Evolutionary conservation across 2,329 filamentous ascomycete genomes (phyloP), one percentile per base, ranked within the genome.

Genomic region (Alternaria sp.): DNA sequence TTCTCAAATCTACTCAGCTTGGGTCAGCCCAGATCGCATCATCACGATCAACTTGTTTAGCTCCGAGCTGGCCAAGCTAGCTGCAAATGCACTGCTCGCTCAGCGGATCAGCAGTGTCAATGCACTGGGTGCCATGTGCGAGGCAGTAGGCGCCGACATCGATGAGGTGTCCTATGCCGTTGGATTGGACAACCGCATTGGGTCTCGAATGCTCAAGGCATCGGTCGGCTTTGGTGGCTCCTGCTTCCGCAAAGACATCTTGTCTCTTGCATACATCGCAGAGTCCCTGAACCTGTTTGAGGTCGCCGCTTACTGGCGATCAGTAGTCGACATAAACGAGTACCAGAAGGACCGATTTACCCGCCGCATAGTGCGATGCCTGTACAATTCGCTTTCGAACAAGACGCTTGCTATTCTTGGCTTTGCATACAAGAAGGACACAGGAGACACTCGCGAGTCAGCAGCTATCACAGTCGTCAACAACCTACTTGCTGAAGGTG

Each of bases 61-160:
- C 1, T 92, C 91, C 0, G 92, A 95, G 79, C 85, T 95, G 21
- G 85, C 91, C 58, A 95, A 95, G 81, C 85, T 95, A 0, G 91
- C 90, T 1, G 90, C 91, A 61, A 95, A 95, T 78, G 90, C 91
- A 3, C 89, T 95, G 86, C 84, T 95, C 9, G 92, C 92, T 1
- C 92, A 95, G 81, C 86, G 91, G 54, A 91, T 95, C 73, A 91
- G 88, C 75, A 92, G 89, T 79, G 93, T 95, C 81, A 95, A 94
- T 80, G 89, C 90, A 12, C 87, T 95, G 62, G 91, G 89, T n/a
- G 90, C 91, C 5, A 88, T 95, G 28, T 95, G 92, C 76, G 92
- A 94, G 79, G 86, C 86, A 65, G 91, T 89, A 0, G 91, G 91
- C 15, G 92, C 91, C 12, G 88, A 93, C 71, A 86, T 94, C n/a